Evolutionary conservation across 495 filamentous ascomycete species (phyloP).

Genomic region (Lophiotrema nucula): DNA sequence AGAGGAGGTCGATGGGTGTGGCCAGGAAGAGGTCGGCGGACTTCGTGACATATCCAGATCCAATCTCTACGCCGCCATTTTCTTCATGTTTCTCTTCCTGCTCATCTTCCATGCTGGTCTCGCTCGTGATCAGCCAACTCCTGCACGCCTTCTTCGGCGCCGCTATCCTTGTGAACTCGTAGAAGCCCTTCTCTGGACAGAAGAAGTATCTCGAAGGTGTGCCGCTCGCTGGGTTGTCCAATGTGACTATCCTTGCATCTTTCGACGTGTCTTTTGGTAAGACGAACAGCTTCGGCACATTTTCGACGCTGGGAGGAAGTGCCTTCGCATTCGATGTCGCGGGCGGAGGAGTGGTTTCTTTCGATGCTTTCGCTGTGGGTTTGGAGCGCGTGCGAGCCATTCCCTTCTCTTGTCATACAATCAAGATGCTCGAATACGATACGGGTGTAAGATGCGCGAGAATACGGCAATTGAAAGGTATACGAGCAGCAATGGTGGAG

Average conservation of each 20-base stretch:
- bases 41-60: constrained; percentile 46
- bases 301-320: constrained; percentile 31
- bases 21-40: constrained; percentile 73
- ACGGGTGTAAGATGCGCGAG: not conserved
- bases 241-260: constrained; percentile 67
- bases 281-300: constrained; percentile 71
- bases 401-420: not conserved
- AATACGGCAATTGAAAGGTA: constrained; percentile 3
- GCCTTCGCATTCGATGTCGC: constrained; percentile 3
- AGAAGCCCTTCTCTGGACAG: constrained; percentile 75
- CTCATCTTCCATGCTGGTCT: constrained; percentile 14
- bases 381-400: constrained; percentile 36
- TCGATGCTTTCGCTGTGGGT: constrained; percentile 21
- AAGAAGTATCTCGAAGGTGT: constrained; percentile 71
- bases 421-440: not conserved
- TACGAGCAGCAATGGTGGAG: not conserved
- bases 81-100: not conserved
- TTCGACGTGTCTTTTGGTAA: constrained; percentile 65
- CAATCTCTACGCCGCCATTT: not conserved
- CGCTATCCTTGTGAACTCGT: constrained; percentile 79
- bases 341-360: constrained; percentile 8
- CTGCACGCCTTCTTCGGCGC: constrained; percentile 58
- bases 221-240: constrained; percentile 73
- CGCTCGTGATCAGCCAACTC: constrained; percentile 65
- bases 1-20: constrained; percentile 79